Evolutionary conservation across 176 grass and related monocot genomes (phyloP), one percentile per base, ranked within the genome.

Genomic region (Aegilops longissima): DNA sequence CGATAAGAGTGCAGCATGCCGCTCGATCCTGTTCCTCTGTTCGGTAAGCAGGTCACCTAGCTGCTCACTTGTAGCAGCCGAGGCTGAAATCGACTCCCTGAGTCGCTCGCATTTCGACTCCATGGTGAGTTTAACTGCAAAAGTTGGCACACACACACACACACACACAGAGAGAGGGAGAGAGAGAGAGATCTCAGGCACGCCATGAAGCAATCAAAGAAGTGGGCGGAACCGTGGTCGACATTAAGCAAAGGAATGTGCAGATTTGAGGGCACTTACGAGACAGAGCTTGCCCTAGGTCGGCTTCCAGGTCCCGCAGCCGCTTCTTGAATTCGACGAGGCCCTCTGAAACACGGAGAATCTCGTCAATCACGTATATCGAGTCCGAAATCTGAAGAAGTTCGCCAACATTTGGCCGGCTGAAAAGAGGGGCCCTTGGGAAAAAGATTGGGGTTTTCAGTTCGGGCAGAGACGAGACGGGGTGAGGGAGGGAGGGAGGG

Each of bases 81-180:
- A 51, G 17, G 31, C 73, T 56, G 78, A 83, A 80, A 93, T 79
- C 11, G 58, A 73, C 83, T 87, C 84, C 40, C 23, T 58, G 44
- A 49, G 9, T 23, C 44, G 36, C 54, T 69, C 31, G 10, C 34
- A 23, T 59, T 88, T 85, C 17, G 85, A 64, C 33, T 90, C 89
- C 47, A 83, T 90, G 69, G 44, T 2, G 35, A 21, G 21, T 76
- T 91, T 88, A 54, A 71, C 96, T 98, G 90, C 67, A 82, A 73
- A 65, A 49, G 4, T 78, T 81, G 52, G 49, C 34, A 58, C 12
- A 30, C 42, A 9, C 8, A 9, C 38, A 34, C 34, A 34, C 34
- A 34, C 34, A 34, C 34, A 34, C 4, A 34, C 4, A 34, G 35
- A 27, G 27, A 27, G 27, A 27, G 27, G 1, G 27, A 27, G 27